Base-by-base conservation (phyloP, 805 yeast genomes). In the Pichia phayaonensis region DNA sequence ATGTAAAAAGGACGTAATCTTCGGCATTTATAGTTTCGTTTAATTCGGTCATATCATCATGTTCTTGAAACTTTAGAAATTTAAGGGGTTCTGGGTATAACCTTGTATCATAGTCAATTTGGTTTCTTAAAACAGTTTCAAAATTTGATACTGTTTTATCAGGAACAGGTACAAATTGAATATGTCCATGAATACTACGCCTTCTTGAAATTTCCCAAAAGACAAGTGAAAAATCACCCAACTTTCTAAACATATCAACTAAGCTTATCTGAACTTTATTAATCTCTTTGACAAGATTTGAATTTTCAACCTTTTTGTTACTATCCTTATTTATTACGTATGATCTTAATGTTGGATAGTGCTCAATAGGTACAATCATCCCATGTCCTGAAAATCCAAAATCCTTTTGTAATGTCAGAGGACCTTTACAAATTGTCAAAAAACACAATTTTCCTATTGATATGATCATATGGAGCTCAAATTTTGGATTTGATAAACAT, bases 351-450 rank as follows among this genome's bases (percentile, higher is more conserved):
- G 58, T 74, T 0, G 96, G 76, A 10, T 72, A 70, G 62, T 90
- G 97, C 21, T 83, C 80, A 20, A 90, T 77, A 0, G 97, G 95
- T 13, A 89, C 79, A 10, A 90, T 73, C 42, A 90, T 70, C 22
- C 87, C 86, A 69, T 90, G 97, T 0, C 95, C 96, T 0, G 95
- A 79, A 59, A 86, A 82, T 10, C 71, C 68, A 4, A 75, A 65
- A 11, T 52, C 50, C 12, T 63, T 66, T 0, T 83, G 78, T 26
- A 74, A 66, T 1, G 86, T 78, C 20, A 90, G 66, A 0, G 97
- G 97, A 0, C 97, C 97, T 61, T 86, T 89, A 0, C 96, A 95
- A 16, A 83, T 72, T 0, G 97, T 83, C 51, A 90, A 46, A 62
- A 89, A 90, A 0, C 80, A 68, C 44, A 72, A 70, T 13, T 75